Conservation (phyloP, 2,329 filamentous ascomycete species). For the Phaeosphaeria sp. region DNA sequence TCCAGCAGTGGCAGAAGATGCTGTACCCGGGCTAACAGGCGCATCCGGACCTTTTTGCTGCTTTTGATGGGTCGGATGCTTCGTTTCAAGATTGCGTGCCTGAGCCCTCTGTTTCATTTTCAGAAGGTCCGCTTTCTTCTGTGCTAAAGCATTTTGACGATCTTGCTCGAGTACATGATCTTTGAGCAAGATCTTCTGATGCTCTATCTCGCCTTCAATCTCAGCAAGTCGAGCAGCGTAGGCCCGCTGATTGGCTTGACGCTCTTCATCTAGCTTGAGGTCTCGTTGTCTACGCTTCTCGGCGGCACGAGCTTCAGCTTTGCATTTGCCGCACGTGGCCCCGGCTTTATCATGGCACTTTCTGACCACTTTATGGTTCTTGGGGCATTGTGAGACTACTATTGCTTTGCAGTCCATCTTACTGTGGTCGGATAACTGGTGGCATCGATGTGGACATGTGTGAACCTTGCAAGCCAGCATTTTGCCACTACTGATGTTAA, state of each 20-base stretch:
- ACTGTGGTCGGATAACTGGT: slow-evolving; percentile 66
- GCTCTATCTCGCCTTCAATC: slow-evolving; percentile 63
- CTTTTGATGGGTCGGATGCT: background rate
- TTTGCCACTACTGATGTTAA: slow-evolving; percentile 50
- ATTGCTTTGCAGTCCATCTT: slow-evolving; percentile 56
- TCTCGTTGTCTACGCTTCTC: slow-evolving; percentile 56
- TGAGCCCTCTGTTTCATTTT: slow-evolving; percentile 38
- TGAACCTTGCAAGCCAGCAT: slow-evolving; percentile 66
- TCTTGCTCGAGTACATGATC: slow-evolving; percentile 55
- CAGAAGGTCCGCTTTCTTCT: slow-evolving; percentile 57
- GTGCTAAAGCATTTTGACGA: slow-evolving; percentile 52
- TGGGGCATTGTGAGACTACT: slow-evolving; percentile 57
- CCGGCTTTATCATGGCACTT: slow-evolving; percentile 54
- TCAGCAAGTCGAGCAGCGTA: slow-evolving; percentile 56
- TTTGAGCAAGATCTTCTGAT: slow-evolving; percentile 53
- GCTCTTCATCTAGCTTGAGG: slow-evolving; percentile 58
- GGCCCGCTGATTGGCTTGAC: slow-evolving; percentile 52
- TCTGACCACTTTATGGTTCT: slow-evolving; percentile 58
- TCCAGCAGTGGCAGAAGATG: background rate
- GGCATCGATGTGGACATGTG: slow-evolving; percentile 66
- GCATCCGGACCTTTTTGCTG: background rate
- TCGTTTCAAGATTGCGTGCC: background rate
- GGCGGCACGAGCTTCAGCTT: slow-evolving; percentile 55
- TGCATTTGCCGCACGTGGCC: slow-evolving; percentile 59
- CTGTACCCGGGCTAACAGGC: background rate